Evolutionary conservation across 495 filamentous ascomycete species (phyloP).

Genomic region (Neurospora sublineolata): DNA sequence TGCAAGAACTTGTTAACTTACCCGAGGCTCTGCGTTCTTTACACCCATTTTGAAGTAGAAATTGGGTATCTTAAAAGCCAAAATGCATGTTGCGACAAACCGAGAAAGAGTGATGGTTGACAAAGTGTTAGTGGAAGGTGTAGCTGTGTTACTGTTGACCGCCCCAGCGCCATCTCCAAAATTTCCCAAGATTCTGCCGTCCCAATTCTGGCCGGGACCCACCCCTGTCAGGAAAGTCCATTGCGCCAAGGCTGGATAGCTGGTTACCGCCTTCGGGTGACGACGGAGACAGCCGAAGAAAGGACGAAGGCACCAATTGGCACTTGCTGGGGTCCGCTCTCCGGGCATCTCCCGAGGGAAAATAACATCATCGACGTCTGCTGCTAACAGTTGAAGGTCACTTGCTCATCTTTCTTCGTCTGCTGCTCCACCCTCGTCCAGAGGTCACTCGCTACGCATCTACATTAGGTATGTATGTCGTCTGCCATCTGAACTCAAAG

Average conservation of each 20-base stretch:
- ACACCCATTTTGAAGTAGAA: background rate
- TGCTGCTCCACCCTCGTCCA: background rate
- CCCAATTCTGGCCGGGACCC: background rate
- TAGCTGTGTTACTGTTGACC: background rate
- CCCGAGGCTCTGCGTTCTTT: background rate
- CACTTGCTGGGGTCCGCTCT: background rate
- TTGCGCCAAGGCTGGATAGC: conserved; percentile 3
- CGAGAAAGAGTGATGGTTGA: background rate
- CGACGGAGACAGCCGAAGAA: conserved; percentile 10
- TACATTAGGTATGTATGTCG: background rate
- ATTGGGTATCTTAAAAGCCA: background rate
- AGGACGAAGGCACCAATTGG: background rate
- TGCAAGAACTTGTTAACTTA: background rate
- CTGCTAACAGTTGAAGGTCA: background rate
- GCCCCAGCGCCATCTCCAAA: conserved; percentile 11
- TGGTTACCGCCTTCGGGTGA: conserved; percentile 28
- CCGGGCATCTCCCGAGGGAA: background rate
- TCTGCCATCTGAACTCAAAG: background rate
- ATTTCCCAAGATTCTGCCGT: conserved; percentile 30
- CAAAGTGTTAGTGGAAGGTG: background rate
- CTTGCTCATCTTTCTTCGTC: background rate
- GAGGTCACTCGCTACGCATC: background rate
- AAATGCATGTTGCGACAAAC: background rate
- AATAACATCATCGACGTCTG: conserved; percentile 1
- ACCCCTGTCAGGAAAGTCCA: background rate